Conservation (phyloP, 148 eudicot species). For the Silene latifolia region DNA sequence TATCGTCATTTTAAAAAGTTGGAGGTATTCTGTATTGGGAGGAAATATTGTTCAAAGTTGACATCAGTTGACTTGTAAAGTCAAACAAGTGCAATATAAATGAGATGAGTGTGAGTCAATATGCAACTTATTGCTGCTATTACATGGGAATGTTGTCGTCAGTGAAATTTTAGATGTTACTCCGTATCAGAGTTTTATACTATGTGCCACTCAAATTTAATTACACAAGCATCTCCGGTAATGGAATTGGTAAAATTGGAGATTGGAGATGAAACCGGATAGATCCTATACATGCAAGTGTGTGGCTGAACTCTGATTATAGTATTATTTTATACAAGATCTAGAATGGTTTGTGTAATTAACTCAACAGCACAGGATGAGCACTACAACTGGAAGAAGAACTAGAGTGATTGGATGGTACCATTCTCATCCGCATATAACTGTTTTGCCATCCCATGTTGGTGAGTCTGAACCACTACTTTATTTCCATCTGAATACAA, state of each 20-base stretch:
- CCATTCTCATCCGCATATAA: conserved; percentile 98
- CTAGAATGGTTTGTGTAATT: conserved; percentile 36
- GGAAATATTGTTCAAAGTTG: no score
- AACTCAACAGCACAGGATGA: conserved; percentile 85
- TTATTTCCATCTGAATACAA: neutral
- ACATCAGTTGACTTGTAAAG: no score
- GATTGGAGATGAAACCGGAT: neutral
- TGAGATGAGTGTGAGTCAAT: no score
- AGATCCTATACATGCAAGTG: neutral
- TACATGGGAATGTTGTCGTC: no score
- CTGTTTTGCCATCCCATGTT: conserved; percentile 99
- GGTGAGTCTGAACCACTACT: conserved; percentile 47
- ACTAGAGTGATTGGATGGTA: conserved; percentile 99
- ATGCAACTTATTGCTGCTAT: no score
- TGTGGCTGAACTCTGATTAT: conserved; percentile 3
- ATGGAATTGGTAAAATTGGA: neutral
- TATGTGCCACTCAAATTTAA: no score
- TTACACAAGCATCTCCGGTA: neutral
- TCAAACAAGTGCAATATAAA: no score
- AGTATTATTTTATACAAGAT: neutral
- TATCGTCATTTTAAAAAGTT: no score
- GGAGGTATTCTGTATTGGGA: no score
- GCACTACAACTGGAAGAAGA: conserved; percentile 66
- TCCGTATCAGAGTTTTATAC: no score
- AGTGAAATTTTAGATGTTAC: no score